These are phyloP conservation scores for Fusarium armeniacum DNA, from an alignment of 2,329 filamentous ascomycete species.

Conservation along the genomic window DNA sequence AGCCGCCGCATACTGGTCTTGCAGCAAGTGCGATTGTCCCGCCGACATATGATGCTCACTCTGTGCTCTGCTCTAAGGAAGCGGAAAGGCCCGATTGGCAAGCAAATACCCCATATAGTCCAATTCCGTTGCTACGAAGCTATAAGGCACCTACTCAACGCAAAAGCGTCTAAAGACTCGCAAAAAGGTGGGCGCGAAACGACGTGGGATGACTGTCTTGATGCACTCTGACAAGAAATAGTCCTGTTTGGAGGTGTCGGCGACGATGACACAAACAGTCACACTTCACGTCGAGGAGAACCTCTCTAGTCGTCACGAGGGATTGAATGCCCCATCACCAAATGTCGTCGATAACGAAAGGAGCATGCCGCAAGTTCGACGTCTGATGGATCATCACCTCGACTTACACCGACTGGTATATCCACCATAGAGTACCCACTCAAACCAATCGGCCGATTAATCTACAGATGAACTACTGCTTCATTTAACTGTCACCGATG, in stretches of 20 bases:
- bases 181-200: neutral
- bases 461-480: neutral
- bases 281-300: neutral
- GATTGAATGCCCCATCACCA: neutral
- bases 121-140: neutral
- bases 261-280: neutral
- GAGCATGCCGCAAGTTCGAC: neutral
- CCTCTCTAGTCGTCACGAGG: neutral
- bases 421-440: neutral
- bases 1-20: slow-evolving; percentile 1
- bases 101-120: slow-evolving; percentile 6
- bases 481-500: neutral
- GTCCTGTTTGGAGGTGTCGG: neutral
- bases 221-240: neutral
- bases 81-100: slow-evolving; percentile 23
- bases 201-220: neutral
- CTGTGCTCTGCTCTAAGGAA: neutral
- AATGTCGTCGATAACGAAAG: neutral
- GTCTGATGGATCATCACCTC: no score
- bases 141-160: slow-evolving; percentile 1
- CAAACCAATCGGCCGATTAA: neutral
- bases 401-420: neutral
- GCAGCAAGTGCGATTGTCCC: slow-evolving; percentile 1
- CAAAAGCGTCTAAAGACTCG: neutral
- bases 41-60: neutral